Percentiles rank a stretch among this genome's conserved stretches.
Conservation (phyloP, 108 stramenopile species). For the Chaetoceros muelleri region DNA sequence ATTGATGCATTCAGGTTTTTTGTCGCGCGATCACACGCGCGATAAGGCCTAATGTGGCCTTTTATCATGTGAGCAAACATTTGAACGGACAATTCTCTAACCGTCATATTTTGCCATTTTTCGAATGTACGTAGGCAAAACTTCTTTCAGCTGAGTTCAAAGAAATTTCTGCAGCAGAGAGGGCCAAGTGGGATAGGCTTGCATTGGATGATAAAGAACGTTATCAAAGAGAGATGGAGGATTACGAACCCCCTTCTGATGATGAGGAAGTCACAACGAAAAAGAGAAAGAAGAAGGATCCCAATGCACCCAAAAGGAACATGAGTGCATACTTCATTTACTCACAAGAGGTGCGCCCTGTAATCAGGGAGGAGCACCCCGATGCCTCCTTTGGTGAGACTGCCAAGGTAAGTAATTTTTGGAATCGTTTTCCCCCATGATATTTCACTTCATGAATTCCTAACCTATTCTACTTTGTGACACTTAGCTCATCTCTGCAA, state of each 20-base stretch:
- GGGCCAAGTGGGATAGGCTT: slow-evolving; percentile 5
- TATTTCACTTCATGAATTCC: too few relatives aligned
- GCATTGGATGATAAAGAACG: slow-evolving; percentile 15
- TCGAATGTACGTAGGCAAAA: slow-evolving; percentile 18
- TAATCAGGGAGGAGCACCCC: slow-evolving; percentile 62
- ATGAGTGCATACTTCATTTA: slow-evolving; percentile 71
- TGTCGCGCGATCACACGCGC: too few relatives aligned
- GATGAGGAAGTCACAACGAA: slow-evolving; percentile 41
- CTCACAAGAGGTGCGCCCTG: slow-evolving; percentile 47
- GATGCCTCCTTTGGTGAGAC: slow-evolving; percentile 63
- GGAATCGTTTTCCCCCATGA: too few relatives aligned
- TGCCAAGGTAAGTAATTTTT: too few relatives aligned
- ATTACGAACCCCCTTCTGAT: slow-evolving; percentile 44
- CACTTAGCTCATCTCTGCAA: slow-evolving; percentile 46
- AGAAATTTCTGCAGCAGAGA: slow-evolving; percentile 3
- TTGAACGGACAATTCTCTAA: too few relatives aligned
- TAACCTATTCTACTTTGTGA: too few relatives aligned
- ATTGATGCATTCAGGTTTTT: too few relatives aligned
- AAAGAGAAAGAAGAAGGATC: slow-evolving; percentile 52
- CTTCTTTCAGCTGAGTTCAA: slow-evolving; percentile 14
- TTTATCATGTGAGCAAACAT: too few relatives aligned
- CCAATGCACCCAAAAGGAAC: slow-evolving; percentile 68
- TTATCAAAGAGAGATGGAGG: slow-evolving; percentile 48
- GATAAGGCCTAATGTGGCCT: too few relatives aligned
- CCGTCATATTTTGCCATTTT: too few relatives aligned